A percentile compares a stretch with the other conserved stretches of the same genome.
phyloP scores from a whole-genome alignment of 805 yeast genomes.

The Komagataella ulmi region DNA sequence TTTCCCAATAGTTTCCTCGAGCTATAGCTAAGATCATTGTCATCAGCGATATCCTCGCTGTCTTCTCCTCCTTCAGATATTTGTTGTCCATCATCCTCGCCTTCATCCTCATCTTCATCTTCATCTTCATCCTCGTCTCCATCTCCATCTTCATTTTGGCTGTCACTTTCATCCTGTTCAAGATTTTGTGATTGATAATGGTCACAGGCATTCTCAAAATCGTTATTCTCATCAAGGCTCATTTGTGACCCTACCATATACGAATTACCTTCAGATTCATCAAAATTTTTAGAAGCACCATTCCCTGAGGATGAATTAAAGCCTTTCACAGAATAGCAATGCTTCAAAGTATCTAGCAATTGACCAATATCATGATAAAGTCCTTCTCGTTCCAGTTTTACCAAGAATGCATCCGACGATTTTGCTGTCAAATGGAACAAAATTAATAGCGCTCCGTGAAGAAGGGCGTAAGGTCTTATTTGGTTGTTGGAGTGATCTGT shows the following conservation, averaged over 20 bases:
- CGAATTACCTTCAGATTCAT: not conserved
- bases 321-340: conserved; percentile 3
- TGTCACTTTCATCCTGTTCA: conserved; percentile 1
- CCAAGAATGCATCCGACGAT: conserved; percentile 28
- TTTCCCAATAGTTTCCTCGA: not conserved
- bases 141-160: not conserved
- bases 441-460: conserved; percentile 38
- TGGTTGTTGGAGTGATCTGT: conserved; percentile 6
- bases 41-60: conserved; percentile 16
- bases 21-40: conserved; percentile 13
- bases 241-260: not conserved
- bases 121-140: conserved; percentile 1
- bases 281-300: not conserved
- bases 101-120: conserved; percentile 5
- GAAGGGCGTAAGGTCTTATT: conserved; percentile 23
- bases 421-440: conserved; percentile 28
- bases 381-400: conserved; percentile 59
- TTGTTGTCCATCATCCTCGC: conserved; percentile 7
- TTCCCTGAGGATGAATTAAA: conserved; percentile 1
- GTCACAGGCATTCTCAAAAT: not conserved
- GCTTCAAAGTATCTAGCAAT: conserved; percentile 15
- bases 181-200: not conserved
- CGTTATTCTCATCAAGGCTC: not conserved
- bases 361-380: conserved; percentile 35
- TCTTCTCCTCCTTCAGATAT: conserved; percentile 11